Conservation (phyloP, 148 eudicot species). For the Hydrangea macrophylla region DNA sequence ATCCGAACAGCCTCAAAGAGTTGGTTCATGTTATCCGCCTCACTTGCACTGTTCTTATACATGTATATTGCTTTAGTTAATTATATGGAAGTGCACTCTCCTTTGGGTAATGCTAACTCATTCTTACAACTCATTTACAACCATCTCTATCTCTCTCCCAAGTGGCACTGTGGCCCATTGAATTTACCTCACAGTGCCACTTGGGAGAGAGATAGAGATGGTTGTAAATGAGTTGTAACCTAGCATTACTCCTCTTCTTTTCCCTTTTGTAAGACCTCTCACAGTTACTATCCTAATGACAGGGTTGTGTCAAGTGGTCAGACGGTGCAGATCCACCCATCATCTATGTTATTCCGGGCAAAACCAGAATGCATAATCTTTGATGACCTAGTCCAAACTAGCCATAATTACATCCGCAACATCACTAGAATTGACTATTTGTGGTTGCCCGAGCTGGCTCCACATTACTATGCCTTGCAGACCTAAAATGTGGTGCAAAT, state of each 20-base stretch:
- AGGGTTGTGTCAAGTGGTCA: conserved; percentile 78
- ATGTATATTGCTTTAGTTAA: neutral
- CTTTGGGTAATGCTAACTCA: too few relatives aligned
- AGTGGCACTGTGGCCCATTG: too few relatives aligned
- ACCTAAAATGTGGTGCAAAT: conserved; percentile 13
- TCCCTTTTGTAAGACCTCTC: conserved; percentile 8
- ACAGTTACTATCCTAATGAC: conserved; percentile 10
- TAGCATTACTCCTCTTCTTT: too few relatives aligned
- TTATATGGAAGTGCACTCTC: neutral
- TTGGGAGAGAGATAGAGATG: too few relatives aligned
- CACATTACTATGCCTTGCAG: conserved; percentile 40
- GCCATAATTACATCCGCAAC: conserved; percentile 63
- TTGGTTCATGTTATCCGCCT: neutral
- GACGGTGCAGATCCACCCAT: conserved; percentile 81
- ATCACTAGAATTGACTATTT: conserved; percentile 71
- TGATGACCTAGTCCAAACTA: conserved; percentile 67
- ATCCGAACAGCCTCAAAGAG: too few relatives aligned
- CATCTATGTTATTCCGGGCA: conserved; percentile 65
- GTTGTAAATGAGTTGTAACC: too few relatives aligned
- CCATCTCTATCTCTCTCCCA: too few relatives aligned
- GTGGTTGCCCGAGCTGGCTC: conserved; percentile 95
- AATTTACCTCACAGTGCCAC: too few relatives aligned
- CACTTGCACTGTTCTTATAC: neutral
- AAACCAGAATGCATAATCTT: conserved; percentile 85
- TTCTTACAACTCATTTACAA: too few relatives aligned